These are phyloP conservation scores for Diaporthe helianthi DNA, from an alignment of 2,329 filamentous ascomycete species.

Conservation along the genomic window DNA sequence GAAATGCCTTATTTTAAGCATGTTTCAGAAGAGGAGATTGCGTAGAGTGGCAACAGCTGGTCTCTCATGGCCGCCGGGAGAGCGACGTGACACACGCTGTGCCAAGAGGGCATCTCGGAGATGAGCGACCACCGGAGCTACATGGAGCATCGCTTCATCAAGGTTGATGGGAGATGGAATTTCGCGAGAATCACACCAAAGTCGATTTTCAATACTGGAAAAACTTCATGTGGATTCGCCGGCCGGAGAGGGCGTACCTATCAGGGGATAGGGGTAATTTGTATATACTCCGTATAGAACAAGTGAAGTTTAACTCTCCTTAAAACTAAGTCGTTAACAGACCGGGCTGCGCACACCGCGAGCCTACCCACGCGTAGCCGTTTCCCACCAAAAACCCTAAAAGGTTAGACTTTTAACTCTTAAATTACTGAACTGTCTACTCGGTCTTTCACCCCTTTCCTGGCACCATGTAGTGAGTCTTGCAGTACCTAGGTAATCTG, in stretches of 20 bases:
- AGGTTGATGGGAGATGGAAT: conserved; percentile 2
- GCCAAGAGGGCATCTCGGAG: neutral
- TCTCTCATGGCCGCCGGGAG: neutral
- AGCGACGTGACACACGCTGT: neutral
- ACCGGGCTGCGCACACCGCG: no score
- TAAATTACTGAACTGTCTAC: no score
- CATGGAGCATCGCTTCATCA: neutral
- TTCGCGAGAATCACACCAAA: neutral
- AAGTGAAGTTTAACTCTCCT: no score
- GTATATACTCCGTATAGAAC: no score
- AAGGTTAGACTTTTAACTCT: no score
- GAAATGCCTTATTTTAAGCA: conserved; percentile 3
- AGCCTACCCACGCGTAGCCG: no score
- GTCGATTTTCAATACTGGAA: neutral
- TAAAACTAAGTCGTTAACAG: no score
- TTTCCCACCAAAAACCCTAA: no score
- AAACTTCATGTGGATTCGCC: neutral
- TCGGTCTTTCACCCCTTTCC: no score
- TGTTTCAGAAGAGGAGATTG: neutral
- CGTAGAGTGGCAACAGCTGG: conserved; percentile 12
- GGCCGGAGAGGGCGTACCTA: neutral
- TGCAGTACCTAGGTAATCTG: no score
- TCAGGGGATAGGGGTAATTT: no score
- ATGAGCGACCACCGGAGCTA: conserved; percentile 7
- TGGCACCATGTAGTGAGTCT: no score